Conservation (phyloP, 169 alveolate species). For the Cryptosporidium meleagridis region DNA sequence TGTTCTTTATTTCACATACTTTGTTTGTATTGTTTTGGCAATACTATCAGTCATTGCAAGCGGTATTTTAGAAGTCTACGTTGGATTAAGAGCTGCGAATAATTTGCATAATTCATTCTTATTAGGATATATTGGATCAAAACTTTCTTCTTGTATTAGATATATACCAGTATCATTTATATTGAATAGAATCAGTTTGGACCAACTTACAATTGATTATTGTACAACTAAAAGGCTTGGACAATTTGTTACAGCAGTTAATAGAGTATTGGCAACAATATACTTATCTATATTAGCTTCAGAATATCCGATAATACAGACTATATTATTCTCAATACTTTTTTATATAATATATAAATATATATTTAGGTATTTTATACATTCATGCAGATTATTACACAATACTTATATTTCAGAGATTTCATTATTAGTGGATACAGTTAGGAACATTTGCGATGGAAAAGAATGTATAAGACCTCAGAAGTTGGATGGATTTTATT, state of each 20-base stretch:
- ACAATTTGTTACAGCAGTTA: conserved; percentile 56
- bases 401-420: conserved; percentile 63
- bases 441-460: conserved; percentile 71
- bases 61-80: conserved; percentile 39
- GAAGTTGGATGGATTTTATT: conserved; percentile 37
- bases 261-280: conserved; percentile 38
- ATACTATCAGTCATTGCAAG: conserved; percentile 19
- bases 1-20: conserved; percentile 39
- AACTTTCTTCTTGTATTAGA: conserved; percentile 47
- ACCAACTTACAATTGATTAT: conserved; percentile 57
- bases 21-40: conserved; percentile 17
- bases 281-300: conserved; percentile 48
- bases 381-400: conserved; percentile 51
- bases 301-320: conserved; percentile 17
- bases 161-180: conserved; percentile 65
- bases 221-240: conserved; percentile 71
- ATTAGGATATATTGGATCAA: conserved; percentile 66
- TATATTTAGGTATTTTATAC: conserved; percentile 54
- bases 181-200: conserved; percentile 51
- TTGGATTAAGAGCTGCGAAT: conserved; percentile 67
- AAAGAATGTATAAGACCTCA: conserved; percentile 57
- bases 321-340: conserved; percentile 5
- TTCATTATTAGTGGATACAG: conserved; percentile 41
- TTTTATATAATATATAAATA: background rate
- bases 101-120: conserved; percentile 56